A percentile compares a stretch with the other conserved stretches of the same genome.
Evolutionary conservation across 2,329 filamentous ascomycete genomes (phyloP).

Genomic region (Trichoderma citrinoviride): DNA sequence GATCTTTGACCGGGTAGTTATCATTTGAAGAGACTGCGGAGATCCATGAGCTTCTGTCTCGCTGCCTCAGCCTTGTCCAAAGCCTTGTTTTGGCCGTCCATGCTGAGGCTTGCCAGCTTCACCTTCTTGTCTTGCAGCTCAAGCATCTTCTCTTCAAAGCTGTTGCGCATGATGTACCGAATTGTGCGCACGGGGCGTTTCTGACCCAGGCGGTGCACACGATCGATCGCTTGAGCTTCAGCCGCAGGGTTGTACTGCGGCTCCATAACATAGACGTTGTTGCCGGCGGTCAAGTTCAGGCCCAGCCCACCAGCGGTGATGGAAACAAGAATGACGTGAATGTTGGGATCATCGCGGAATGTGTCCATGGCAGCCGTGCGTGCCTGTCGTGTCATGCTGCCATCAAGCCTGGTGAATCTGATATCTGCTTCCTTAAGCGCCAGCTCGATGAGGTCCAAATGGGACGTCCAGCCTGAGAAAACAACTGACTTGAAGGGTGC

Average conservation of each 20-base stretch:
- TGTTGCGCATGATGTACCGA: conserved; percentile 83
- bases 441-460: conserved; percentile 86
- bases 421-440: conserved; percentile 69
- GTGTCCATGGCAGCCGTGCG: conserved; percentile 72
- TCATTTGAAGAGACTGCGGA: conserved; percentile 58
- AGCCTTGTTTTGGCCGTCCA: conserved; percentile 61
- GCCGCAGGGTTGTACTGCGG: conserved; percentile 99
- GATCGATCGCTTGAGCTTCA: conserved; percentile 95
- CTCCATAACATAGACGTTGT: conserved; percentile 97
- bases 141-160: conserved; percentile 93
- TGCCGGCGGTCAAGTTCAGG: conserved; percentile 85
- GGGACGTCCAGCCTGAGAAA: conserved; percentile 94
- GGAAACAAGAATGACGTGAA: conserved; percentile 84
- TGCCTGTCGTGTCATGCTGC: conserved; percentile 74
- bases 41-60: conserved; percentile 59
- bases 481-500: conserved; percentile 88
- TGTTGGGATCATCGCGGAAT: conserved; percentile 68
- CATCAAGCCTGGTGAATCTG: conserved; percentile 78
- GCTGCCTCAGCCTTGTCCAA: conserved; percentile 54
- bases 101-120: conserved; percentile 80
- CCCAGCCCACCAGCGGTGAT: conserved; percentile 90
- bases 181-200: conserved; percentile 83
- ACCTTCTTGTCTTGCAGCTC: conserved; percentile 89
- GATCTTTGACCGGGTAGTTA: not conserved
- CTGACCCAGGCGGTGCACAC: conserved; percentile 88